phyloP scores from a whole-genome alignment of 1,284 basidiomycete genomes.

The Pterulicium gracile region DNA sequence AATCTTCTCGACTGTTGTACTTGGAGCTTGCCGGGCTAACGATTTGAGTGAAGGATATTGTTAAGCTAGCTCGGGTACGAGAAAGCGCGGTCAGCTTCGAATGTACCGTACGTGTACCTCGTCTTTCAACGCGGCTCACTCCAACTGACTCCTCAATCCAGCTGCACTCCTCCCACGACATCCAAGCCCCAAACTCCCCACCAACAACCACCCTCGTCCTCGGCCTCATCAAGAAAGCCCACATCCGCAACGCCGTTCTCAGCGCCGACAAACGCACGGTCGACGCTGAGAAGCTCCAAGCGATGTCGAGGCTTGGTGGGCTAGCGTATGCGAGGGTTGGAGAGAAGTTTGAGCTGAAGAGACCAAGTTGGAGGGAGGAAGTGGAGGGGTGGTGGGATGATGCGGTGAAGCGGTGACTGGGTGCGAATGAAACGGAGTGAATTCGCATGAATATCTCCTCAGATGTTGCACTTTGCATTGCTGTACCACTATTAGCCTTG shows the following conservation, averaged over 20 bases:
- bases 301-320: conserved; percentile 58
- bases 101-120: conserved; percentile 39
- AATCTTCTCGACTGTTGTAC: no score
- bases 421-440: no score
- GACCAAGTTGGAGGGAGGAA: conserved; percentile 47
- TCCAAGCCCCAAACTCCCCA: conserved; percentile 30
- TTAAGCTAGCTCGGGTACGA: conserved; percentile 56
- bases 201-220: conserved; percentile 46
- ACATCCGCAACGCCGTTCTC: conserved; percentile 46
- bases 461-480: no score
- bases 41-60: conserved; percentile 23
- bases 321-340: conserved; percentile 42
- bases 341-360: conserved; percentile 45
- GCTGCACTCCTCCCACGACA: conserved; percentile 48
- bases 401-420: no score
- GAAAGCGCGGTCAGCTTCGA: conserved; percentile 69
- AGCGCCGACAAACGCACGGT: conserved; percentile 36
- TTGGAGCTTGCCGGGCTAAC: not conserved
- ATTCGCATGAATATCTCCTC: no score
- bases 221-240: conserved; percentile 53
- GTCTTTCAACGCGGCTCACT: conserved; percentile 6
- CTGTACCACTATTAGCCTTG: no score
- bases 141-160: conserved; percentile 14
- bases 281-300: conserved; percentile 48
- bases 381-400: no score